These are phyloP conservation scores for Penicillium sp. DNA, from an alignment of 2,329 filamentous ascomycete species.

Conservation along the genomic window DNA sequence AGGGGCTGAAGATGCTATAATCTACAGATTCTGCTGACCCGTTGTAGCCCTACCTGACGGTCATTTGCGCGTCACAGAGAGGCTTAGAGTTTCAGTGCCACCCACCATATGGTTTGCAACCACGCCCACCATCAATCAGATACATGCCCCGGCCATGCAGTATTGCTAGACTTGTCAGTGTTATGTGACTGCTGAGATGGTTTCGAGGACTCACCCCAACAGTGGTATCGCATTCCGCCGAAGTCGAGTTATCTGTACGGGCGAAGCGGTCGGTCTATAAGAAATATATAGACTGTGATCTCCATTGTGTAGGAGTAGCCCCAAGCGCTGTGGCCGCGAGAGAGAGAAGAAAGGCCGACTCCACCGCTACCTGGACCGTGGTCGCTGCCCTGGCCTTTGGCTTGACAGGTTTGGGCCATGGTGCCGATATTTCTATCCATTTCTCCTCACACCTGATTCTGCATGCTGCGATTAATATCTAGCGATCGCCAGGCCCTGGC, in stretches of 20 bases:
- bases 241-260: constrained; percentile 45
- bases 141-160: constrained; percentile 63
- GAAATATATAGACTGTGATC: constrained; percentile 51
- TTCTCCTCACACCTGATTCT: neutral
- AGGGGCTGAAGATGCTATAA: constrained; percentile 58
- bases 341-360: constrained; percentile 21
- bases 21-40: constrained; percentile 56
- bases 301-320: constrained; percentile 44
- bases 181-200: neutral
- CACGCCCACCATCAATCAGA: constrained; percentile 67
- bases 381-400: neutral
- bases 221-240: constrained; percentile 35
- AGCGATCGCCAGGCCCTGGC: constrained; percentile 15
- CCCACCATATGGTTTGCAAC: constrained; percentile 61
- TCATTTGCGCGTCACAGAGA: neutral
- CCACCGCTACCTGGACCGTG: neutral
- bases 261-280: constrained; percentile 53
- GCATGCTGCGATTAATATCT: constrained; percentile 19
- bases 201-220: constrained; percentile 24
- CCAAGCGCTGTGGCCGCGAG: constrained; percentile 32
- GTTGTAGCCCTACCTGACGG: constrained; percentile 43
- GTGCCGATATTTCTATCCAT: constrained; percentile 2
- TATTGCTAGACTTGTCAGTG: constrained; percentile 35
- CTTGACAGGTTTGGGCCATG: neutral
- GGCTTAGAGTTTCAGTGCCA: neutral